Evolutionary conservation across 2,329 filamentous ascomycete genomes (phyloP), one percentile per base, ranked within the genome.

Genomic region (Alternaria arbusti): DNA sequence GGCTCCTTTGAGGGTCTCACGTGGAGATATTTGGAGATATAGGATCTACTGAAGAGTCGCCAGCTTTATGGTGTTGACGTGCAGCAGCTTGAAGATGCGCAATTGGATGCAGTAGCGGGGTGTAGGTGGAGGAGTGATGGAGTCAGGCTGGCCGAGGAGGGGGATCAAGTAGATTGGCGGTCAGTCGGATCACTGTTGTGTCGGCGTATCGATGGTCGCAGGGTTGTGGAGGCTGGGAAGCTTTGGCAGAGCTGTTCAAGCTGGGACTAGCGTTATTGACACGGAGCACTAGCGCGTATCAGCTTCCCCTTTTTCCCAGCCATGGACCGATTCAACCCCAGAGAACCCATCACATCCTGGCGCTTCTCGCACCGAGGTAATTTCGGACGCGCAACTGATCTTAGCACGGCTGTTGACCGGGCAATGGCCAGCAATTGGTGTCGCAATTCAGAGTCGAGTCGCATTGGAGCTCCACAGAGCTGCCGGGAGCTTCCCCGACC

Each of bases 101-200:
- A 78, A 79, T 78, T 79, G 77, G 78, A 67, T 78, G 75, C 73
- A 74, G 74, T 73, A 75, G 76, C 69, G 77, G 76, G 76, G 74
- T 74, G 70, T 70, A 65, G 68, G 72, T 74, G 77, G 73, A 77
- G 72, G 71, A 76, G 71, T 68, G 74, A 77, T 65, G 74, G 70
- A 72, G 70, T 63, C 71, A 74, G 65, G 61, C 66, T 70, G 69
- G 67, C 69, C 70, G 68, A 73, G 63, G 73, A 72, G 72, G 70
- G 57, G 73, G 70, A 71, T 73, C 69, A 79, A 76, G 76, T 76
- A 79, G 70, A 70, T 70, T 72, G 73, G 73, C 73, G 69, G 75
- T 71, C 66, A 67, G 69, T 65, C 66, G 66, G 65, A 67, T 63
- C 64, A 61, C 61, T 74, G 70, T 71, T 73, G 74, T 72, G 72